These are phyloP conservation scores for Chamaenerion angustifolium DNA, from an alignment of 345 rosid species.

Conservation along the genomic window DNA sequence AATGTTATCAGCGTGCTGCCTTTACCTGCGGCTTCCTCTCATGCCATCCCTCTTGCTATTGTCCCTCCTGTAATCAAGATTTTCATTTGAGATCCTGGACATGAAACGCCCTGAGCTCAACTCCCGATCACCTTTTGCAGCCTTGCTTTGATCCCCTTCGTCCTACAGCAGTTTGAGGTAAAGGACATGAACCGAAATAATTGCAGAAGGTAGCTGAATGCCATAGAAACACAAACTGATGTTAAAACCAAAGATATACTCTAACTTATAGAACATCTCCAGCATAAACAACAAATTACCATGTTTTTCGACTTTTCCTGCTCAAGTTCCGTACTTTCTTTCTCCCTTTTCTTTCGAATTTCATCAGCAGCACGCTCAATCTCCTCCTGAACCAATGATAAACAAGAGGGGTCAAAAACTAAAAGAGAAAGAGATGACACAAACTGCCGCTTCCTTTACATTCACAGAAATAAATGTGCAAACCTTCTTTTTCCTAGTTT, in stretches of 20 bases:
- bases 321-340: constrained; percentile 43
- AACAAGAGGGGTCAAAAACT: not conserved
- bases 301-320: constrained; percentile 38
- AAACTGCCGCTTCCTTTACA: not conserved
- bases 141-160: constrained; percentile 37
- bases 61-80: constrained; percentile 31
- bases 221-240: constrained; percentile 56
- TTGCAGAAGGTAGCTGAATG: constrained; percentile 97
- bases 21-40: constrained; percentile 52
- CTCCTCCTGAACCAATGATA: constrained; percentile 42
- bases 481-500: constrained; percentile 65
- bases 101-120: constrained; percentile 17
- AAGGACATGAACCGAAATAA: constrained; percentile 99
- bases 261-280: constrained; percentile 27
- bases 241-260: constrained; percentile 52
- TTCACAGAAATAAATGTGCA: not conserved
- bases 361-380: constrained; percentile 41
- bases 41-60: constrained; percentile 38
- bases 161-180: constrained; percentile 99
- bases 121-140: constrained; percentile 27
- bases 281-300: constrained; percentile 75
- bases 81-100: constrained; percentile 24
- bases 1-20: not conserved
- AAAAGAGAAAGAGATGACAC: not conserved
- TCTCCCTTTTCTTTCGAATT: constrained; percentile 55